Evolutionary conservation across 2,329 filamentous ascomycete genomes (phyloP).

Genomic region (Fusarium newnesense): DNA sequence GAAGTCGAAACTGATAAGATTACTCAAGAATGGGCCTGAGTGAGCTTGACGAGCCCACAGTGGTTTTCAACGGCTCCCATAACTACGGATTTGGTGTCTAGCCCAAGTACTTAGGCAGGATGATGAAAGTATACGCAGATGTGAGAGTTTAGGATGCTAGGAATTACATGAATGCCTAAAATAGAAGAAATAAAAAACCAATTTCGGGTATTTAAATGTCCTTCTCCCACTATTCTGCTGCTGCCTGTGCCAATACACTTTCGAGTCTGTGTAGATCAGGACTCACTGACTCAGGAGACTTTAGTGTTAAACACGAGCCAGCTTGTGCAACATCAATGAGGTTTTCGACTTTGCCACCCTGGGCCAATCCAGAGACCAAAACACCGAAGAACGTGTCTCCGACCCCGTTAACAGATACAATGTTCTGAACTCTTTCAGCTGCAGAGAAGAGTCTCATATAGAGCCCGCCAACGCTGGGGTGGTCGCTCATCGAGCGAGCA

Average conservation of each 20-base stretch:
- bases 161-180: not conserved
- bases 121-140: not conserved
- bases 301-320: constrained; percentile 82
- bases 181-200: not conserved
- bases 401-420: constrained; percentile 92
- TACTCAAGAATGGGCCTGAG: too few relatives aligned
- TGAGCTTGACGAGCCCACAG: not conserved
- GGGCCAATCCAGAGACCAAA: constrained; percentile 80
- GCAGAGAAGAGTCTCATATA: constrained; percentile 82
- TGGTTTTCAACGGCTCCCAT: not conserved
- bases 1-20: not conserved
- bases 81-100: not conserved
- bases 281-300: constrained; percentile 78
- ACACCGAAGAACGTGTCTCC: constrained; percentile 94
- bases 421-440: constrained; percentile 72
- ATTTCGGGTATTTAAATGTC: not conserved
- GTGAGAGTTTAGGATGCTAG: not conserved
- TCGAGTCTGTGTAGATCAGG: constrained; percentile 61
- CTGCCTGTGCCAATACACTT: constrained; percentile 47
- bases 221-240: constrained; percentile 16
- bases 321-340: constrained; percentile 83
- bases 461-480: constrained; percentile 73
- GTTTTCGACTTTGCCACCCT: constrained; percentile 65
- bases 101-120: not conserved
- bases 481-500: constrained; percentile 65